These are phyloP conservation scores for Tetraselmis chui DNA, from an alignment of 139 green algal genomes.

Conservation along the genomic window DNA sequence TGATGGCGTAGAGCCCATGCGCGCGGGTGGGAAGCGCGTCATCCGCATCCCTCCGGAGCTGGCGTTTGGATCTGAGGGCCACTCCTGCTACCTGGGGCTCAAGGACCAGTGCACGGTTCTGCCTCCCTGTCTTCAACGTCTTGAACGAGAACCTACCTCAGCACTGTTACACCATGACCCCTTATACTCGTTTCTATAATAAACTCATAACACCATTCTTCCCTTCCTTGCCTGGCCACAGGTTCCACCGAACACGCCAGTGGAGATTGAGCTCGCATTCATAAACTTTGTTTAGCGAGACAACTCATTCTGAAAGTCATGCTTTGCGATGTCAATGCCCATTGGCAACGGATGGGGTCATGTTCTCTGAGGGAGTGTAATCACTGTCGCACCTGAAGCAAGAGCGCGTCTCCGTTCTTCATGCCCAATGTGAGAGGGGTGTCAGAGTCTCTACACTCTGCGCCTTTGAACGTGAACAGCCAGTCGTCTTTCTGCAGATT, in stretches of 20 bases:
- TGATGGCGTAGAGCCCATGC: background rate
- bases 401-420: no score
- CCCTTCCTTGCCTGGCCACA: background rate
- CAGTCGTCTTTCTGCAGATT: no score
- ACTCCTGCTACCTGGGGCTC: background rate
- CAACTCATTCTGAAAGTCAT: no score
- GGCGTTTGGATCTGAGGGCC: background rate
- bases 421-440: no score
- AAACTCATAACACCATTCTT: background rate
- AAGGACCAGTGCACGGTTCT: background rate
- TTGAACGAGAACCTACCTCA: no score
- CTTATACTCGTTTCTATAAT: background rate
- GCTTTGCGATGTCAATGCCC: no score
- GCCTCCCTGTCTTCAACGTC: background rate
- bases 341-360: no score
- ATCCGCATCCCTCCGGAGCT: background rate
- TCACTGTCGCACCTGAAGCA: no score
- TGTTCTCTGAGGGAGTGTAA: no score
- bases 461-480: no score
- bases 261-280: conserved; percentile 4
- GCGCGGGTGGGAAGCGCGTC: background rate
- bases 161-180: background rate
- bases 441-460: no score
- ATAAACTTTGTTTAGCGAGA: background rate
- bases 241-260: background rate